phyloP scores from a whole-genome alignment of 2,329 filamentous ascomycete species.

The Pestalotiopsis sp. region DNA sequence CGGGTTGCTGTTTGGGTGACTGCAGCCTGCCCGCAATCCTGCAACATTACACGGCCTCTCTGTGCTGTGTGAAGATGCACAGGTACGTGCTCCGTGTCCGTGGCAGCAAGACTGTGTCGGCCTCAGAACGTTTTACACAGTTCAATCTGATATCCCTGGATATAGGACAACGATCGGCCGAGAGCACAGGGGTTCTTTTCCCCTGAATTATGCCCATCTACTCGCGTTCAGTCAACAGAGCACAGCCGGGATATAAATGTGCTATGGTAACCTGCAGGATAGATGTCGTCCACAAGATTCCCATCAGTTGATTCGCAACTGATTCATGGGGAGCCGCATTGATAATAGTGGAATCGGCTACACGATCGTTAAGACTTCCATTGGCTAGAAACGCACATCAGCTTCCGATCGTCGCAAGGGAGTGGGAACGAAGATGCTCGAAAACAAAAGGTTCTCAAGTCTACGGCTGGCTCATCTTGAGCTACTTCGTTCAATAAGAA shows the following conservation, averaged over 20 bases:
- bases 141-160: background rate
- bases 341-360: background rate
- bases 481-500: too few species aligned
- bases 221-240: background rate
- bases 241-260: background rate
- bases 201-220: background rate
- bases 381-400: too few species aligned
- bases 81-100: background rate
- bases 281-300: background rate
- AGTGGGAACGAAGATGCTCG: background rate
- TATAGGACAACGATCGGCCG: background rate
- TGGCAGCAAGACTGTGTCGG: background rate
- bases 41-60: background rate
- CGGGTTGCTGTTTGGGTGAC: background rate
- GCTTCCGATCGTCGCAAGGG: too few species aligned
- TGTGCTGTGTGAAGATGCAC: background rate
- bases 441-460: background rate
- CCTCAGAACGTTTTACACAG: background rate
- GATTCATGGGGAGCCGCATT: background rate
- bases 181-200: background rate
- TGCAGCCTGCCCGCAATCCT: conserved; percentile 2
- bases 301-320: background rate
- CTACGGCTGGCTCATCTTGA: background rate
- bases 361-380: background rate
- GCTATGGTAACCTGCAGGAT: background rate